phyloP scores from a whole-genome alignment of 371 early-diverging fungal genomes.

The Syncephalastrum monosporum region DNA sequence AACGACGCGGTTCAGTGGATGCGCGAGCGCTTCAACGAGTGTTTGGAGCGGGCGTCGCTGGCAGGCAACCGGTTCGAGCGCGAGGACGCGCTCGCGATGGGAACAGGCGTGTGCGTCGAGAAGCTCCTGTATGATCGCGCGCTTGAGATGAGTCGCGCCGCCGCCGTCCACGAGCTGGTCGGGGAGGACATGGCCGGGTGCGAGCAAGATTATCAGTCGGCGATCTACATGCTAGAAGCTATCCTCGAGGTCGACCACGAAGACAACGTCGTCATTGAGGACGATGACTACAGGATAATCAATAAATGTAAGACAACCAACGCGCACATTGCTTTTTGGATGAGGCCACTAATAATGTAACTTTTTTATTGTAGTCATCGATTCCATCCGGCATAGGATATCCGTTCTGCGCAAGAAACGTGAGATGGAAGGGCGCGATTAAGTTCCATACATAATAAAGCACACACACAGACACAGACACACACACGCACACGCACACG shows the following conservation, averaged over 20 bases:
- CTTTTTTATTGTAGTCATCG: constrained; percentile 33
- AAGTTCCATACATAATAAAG: too few species aligned
- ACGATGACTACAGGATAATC: constrained; percentile 56
- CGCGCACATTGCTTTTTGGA: background rate
- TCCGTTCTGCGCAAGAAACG: constrained; percentile 37
- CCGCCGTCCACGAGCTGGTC: constrained; percentile 49
- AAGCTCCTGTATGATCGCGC: constrained; percentile 73
- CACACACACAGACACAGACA: too few species aligned
- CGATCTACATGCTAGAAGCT: constrained; percentile 79
- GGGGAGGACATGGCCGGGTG: constrained; percentile 65
- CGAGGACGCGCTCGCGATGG: constrained; percentile 29
- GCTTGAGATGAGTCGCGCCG: constrained; percentile 58
- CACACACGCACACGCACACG: too few species aligned
- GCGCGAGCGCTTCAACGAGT: constrained; percentile 82
- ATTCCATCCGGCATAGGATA: constrained; percentile 47
- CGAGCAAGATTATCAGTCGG: constrained; percentile 74
- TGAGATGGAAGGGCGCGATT: constrained; percentile 10
- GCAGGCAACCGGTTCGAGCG: constrained; percentile 51
- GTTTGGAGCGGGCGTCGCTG: constrained; percentile 76
- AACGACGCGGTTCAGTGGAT: constrained; percentile 85
- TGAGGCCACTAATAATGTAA: background rate
- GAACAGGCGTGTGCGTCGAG: constrained; percentile 49
- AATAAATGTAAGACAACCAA: constrained; percentile 49
- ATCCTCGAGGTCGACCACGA: constrained; percentile 57
- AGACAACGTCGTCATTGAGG: constrained; percentile 51